These are phyloP conservation scores for Gigaspora rosea DNA, from an alignment of 192 early-diverging fungal species.

Conservation along the genomic window DNA sequence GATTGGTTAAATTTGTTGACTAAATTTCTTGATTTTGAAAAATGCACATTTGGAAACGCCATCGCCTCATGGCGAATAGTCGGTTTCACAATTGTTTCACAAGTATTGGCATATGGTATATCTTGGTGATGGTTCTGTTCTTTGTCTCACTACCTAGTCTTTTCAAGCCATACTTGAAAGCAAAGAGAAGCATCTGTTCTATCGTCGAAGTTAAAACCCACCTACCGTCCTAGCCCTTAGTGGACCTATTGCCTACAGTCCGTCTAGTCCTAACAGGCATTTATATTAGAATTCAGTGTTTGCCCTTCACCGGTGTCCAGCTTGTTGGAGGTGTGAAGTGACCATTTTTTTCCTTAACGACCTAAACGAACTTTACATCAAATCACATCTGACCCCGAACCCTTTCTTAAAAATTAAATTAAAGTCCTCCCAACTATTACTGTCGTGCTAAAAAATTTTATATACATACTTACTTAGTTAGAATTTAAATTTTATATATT, in stretches of 20 bases:
- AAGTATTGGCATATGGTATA: not conserved
- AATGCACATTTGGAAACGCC: not conserved
- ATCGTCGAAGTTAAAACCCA: conserved; percentile 9
- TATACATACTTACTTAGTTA: no score
- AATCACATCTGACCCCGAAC: conserved; percentile 9
- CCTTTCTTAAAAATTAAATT: not conserved
- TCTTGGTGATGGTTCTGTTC: conserved; percentile 11
- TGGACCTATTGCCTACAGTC: conserved; percentile 32
- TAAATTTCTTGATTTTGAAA: no score
- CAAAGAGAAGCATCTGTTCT: conserved; percentile 25
- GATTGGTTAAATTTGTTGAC: no score
- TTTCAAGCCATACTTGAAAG: conserved; percentile 24
- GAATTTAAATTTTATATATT: no score
- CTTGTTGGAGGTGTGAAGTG: conserved; percentile 16
- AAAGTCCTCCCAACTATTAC: not conserved
- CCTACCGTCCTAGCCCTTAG: conserved; percentile 15
- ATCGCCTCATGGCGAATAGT: conserved; percentile 3
- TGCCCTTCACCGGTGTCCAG: not conserved
- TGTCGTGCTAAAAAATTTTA: not conserved
- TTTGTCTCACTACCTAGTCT: conserved; percentile 1
- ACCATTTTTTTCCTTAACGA: conserved; percentile 29
- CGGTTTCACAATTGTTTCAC: conserved; percentile 6
- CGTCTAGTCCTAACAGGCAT: conserved; percentile 33
- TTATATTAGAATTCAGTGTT: not conserved
- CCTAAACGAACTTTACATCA: conserved; percentile 14